Percentiles rank a stretch among this genome's conserved stretches.
phyloP scores from a whole-genome alignment of 202 grass and related monocot species.

The Cymbopogon flexuosus region DNA sequence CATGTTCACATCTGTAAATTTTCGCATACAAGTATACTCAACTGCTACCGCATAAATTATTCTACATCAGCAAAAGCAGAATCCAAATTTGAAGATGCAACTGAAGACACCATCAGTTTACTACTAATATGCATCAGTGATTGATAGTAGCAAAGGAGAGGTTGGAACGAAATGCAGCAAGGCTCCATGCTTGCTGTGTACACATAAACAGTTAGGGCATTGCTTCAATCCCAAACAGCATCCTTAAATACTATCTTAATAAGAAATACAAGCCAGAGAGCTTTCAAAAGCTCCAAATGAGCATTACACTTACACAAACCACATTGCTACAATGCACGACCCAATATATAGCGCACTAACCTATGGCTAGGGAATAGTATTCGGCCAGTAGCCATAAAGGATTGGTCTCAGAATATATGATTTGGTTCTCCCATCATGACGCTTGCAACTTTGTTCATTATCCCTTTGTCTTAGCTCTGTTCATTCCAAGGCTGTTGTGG shows the following conservation, averaged over 20 bases:
- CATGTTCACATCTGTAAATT: neutral
- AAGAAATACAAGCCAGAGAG: conserved; percentile 31
- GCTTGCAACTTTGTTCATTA: neutral
- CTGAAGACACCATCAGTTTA: neutral
- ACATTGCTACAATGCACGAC: conserved; percentile 34
- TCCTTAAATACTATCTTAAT: conserved; percentile 1
- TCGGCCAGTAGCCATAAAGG: conserved; percentile 34
- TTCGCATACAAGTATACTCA: too few species aligned
- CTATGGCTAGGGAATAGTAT: neutral
- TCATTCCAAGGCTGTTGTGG: conserved; percentile 86
- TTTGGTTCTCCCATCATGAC: conserved; percentile 10
- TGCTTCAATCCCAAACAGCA: conserved; percentile 14
- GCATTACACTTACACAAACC: conserved; percentile 41
- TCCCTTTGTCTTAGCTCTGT: conserved; percentile 96
- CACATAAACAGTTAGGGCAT: neutral
- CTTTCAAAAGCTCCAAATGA: conserved; percentile 16
- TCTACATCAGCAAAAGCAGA: neutral
- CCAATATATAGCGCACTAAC: conserved; percentile 30
- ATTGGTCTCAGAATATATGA: conserved; percentile 31
- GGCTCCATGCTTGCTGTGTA: neutral
- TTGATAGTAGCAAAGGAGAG: neutral
- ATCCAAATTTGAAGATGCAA: neutral
- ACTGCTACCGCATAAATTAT: neutral
- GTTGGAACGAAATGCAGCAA: neutral
- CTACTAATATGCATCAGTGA: neutral